Conservation (phyloP, 371 early-diverging fungal species). For the Mortierella polycephala region DNA sequence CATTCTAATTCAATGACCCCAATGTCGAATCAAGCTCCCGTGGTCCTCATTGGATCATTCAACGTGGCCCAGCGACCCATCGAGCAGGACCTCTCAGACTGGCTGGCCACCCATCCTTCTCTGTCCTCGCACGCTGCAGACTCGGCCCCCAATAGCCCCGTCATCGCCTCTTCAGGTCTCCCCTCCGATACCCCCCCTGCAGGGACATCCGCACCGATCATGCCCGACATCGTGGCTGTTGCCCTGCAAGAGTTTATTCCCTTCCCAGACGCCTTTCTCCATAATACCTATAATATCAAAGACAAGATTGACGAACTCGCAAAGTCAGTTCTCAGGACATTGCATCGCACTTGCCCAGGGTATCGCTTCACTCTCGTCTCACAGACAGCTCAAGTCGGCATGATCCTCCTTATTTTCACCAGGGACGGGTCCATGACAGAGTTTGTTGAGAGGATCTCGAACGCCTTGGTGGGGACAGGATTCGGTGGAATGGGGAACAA, state of each 20-base stretch:
- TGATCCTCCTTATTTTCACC: slow-evolving; percentile 52
- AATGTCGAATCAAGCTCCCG: slow-evolving; percentile 17
- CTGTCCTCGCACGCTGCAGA: slow-evolving; percentile 23
- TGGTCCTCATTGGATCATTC: slow-evolving; percentile 56
- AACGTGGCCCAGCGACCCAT: slow-evolving; percentile 48
- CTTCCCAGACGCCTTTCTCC: slow-evolving; percentile 55
- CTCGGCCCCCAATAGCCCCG: slow-evolving; percentile 28
- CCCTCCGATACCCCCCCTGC: not conserved
- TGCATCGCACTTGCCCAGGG: slow-evolving; percentile 41
- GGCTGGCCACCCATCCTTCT: slow-evolving; percentile 52
- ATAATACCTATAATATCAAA: slow-evolving; percentile 22
- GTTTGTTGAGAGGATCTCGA: slow-evolving; percentile 28
- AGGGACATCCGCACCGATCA: slow-evolving; percentile 16
- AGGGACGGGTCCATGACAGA: slow-evolving; percentile 49
- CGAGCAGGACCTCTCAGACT: slow-evolving; percentile 51
- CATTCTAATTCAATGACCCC: slow-evolving; percentile 10
- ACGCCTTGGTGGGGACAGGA: slow-evolving; percentile 48
- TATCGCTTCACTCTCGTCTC: slow-evolving; percentile 42
- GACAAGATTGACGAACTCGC: slow-evolving; percentile 26
- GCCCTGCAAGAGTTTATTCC: slow-evolving; percentile 58
- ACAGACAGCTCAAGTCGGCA: slow-evolving; percentile 45
- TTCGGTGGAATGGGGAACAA: slow-evolving; percentile 66
- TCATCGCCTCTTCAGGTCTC: not conserved
- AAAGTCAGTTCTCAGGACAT: slow-evolving; percentile 26
- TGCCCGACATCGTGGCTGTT: slow-evolving; percentile 58